Conservation (phyloP, 192 early-diverging fungal species). For the Haplosporangium gracile region DNA sequence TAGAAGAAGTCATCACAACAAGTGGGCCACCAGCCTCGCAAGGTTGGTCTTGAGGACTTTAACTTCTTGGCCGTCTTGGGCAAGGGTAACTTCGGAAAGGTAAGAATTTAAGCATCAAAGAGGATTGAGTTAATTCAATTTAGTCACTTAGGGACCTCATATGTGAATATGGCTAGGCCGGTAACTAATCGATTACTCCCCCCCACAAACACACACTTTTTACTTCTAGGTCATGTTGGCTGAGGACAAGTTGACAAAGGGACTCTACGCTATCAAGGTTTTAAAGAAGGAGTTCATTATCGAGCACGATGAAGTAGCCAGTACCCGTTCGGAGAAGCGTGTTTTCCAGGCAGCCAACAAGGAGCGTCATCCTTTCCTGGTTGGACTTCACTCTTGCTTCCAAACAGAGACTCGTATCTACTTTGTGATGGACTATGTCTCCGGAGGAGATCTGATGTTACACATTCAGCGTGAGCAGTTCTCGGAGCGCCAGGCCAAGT, state of each 20-base stretch:
- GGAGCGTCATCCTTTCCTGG: slow-evolving; percentile 94
- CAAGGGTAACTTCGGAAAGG: slow-evolving; percentile 99
- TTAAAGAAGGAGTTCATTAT: slow-evolving; percentile 98
- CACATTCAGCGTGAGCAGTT: slow-evolving; percentile 96
- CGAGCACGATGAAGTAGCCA: slow-evolving; percentile 96
- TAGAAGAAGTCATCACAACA: slow-evolving; percentile 36
- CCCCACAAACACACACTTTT: background rate
- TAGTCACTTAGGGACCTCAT: background rate
- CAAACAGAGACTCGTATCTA: slow-evolving; percentile 95
- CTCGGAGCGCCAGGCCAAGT: slow-evolving; percentile 92
- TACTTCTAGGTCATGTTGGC: slow-evolving; percentile 88
- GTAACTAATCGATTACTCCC: slow-evolving; percentile 2
- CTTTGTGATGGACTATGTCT: slow-evolving; percentile 99
- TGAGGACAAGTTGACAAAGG: slow-evolving; percentile 86
- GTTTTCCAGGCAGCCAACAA: slow-evolving; percentile 93
- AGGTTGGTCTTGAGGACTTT: slow-evolving; percentile 93
- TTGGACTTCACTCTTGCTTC: slow-evolving; percentile 97
- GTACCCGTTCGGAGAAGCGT: slow-evolving; percentile 94
- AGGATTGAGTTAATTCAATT: background rate
- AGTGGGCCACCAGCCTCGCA: slow-evolving; percentile 52
- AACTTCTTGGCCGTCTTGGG: slow-evolving; percentile 95
- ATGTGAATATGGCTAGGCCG: background rate
- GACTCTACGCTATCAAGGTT: slow-evolving; percentile 97
- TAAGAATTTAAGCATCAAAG: slow-evolving; percentile 41
- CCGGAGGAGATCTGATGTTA: slow-evolving; percentile 98